Evolutionary conservation across 129 eudicot species (phyloP), one percentile per base, ranked within the genome.

Genomic region (Flaveria bidentis): DNA sequence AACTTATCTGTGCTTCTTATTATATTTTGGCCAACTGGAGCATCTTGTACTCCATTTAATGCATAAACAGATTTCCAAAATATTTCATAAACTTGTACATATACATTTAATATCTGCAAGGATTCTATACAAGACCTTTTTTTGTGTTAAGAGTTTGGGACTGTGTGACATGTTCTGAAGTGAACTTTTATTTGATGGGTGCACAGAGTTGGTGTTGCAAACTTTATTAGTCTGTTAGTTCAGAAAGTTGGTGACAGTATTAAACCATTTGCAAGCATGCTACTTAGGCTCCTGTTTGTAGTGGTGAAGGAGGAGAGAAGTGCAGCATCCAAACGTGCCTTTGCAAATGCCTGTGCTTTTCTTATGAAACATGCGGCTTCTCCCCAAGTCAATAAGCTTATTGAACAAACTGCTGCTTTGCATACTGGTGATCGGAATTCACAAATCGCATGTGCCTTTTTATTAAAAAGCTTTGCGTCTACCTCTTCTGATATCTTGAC

Each of bases 171-270:
- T 72, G 74, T 23, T 57, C 26, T 51, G 71, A 53, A 60, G 55
- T 23, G 74, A 41, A 20, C 36, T 71, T 51, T 72, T 63, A n/a
- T 55, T 33, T 33, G 12, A 68, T 78, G 50, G 50, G 56, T 53
- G 26, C 75, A 71, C 86, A 91, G 97, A 90, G 97, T 94, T 77
- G 98, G 98, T 76, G 91, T 94, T 67, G 98, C 98, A 67, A 91
- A 86, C 80, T 94, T 94, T 83, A 84, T 91, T 64, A 86, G 93
- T 72, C 76, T 85, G 83, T 81, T 94, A 60, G 98, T 89, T 61
- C 97, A 91, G 49, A 94, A 90, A 77, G 97, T 94, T 58, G 92
- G 91, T 44, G 82, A 22, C 73, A 85, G 86, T 77, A 91, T 91
- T 63, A 89, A 89, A 78, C 92, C 97, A 14, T 94, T 87, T 82